phyloP scores from a whole-genome alignment of 2,329 filamentous ascomycete species.

The Elsinoe arachidis region DNA sequence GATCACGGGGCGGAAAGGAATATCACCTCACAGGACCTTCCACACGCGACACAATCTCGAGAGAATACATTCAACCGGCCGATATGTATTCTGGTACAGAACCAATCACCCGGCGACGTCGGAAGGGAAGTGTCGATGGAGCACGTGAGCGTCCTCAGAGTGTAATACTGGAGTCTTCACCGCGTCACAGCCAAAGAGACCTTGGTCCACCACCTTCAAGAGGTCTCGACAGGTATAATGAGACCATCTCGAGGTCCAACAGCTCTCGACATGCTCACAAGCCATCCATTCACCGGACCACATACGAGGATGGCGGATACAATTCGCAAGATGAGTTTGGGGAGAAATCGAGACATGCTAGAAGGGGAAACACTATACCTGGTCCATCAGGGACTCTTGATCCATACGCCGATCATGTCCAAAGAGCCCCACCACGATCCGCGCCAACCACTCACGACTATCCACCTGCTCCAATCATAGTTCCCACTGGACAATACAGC shows the following conservation, averaged over 20 bases:
- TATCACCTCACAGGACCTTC: constrained; percentile 25
- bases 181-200: constrained; percentile 27
- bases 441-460: constrained; percentile 13
- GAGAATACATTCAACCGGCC: constrained; percentile 41
- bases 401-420: constrained; percentile 1
- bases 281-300: neutral
- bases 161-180: constrained; percentile 31
- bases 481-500: constrained; percentile 13
- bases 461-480: constrained; percentile 18
- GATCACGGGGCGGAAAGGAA: constrained; percentile 22
- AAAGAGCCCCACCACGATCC: constrained; percentile 8
- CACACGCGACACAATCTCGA: constrained; percentile 14
- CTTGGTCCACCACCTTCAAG: constrained; percentile 56
- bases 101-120: constrained; percentile 33
- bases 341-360: neutral
- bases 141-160: constrained; percentile 37
- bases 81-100: constrained; percentile 45
- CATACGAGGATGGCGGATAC: constrained; percentile 3
- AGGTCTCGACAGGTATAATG: constrained; percentile 61
- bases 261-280: constrained; percentile 38
- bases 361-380: constrained; percentile 5
- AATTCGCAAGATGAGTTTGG: constrained; percentile 8
- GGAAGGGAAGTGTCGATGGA: constrained; percentile 38
- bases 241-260: constrained; percentile 34
- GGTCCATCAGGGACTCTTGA: neutral